Percentiles rank a stretch among this genome's conserved stretches.
These are phyloP conservation scores for Trifolium dubium DNA, from an alignment of 306 rosid species.

Conservation along the genomic window DNA sequence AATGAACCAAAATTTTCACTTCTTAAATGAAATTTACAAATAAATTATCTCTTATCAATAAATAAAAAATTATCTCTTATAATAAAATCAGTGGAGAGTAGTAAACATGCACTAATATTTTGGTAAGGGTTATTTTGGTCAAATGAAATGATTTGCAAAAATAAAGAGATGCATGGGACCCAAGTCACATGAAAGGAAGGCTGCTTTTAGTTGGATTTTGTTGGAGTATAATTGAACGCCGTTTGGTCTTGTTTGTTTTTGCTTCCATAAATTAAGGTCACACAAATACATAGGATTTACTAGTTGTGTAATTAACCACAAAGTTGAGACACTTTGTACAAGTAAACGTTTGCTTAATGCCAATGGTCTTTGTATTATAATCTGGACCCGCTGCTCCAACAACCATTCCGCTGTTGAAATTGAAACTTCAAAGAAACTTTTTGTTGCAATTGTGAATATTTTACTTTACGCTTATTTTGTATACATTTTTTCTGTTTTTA, in stretches of 20 bases:
- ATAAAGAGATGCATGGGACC: conserved; percentile 36
- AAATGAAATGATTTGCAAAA: conserved; percentile 4
- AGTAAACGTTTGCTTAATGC: conserved; percentile 43
- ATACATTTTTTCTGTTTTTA: too few relatives aligned
- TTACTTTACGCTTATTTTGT: too few relatives aligned
- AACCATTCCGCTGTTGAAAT: conserved; percentile 15
- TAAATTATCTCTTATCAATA: too few relatives aligned
- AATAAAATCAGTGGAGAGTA: too few relatives aligned
- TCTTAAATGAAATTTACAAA: too few relatives aligned
- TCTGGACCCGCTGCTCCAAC: conserved; percentile 31
- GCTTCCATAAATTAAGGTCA: conserved; percentile 11
- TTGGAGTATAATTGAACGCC: too few relatives aligned
- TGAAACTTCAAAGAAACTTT: conserved; percentile 16
- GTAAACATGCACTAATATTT: too few relatives aligned
- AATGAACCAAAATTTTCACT: too few relatives aligned
- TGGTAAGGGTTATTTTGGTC: conserved; percentile 43
- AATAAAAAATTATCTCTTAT: too few relatives aligned
- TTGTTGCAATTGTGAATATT: background rate
- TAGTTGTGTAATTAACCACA: background rate
- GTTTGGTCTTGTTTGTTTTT: conserved; percentile 30
- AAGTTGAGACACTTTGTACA: conserved; percentile 25
- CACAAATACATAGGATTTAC: background rate
- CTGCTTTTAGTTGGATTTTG: conserved; percentile 44
- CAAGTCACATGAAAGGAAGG: conserved; percentile 43
- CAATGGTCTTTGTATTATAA: conserved; percentile 9